Evolutionary conservation across 176 grass and related monocot species (phyloP).

Genomic region (Oryza punctata): DNA sequence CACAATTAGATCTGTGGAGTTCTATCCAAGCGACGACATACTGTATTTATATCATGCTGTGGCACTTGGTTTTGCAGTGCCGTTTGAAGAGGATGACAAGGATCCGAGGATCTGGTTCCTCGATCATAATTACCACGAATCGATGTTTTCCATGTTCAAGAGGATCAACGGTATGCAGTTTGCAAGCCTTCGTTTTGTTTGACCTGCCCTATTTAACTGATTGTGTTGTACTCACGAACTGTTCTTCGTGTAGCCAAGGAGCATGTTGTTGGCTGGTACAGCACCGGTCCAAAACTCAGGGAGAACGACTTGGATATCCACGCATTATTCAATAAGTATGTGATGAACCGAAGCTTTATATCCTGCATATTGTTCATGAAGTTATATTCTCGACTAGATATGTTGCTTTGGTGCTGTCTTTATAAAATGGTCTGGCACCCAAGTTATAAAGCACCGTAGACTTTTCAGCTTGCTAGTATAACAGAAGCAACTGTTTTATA

Average conservation of each 20-base stretch:
- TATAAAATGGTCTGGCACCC: neutral
- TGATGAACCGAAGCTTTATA: constrained; percentile 5
- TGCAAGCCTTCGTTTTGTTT: constrained; percentile 12
- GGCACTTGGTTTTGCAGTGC: constrained; percentile 57
- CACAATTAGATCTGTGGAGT: constrained; percentile 36
- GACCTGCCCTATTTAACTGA: neutral
- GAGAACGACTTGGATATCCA: constrained; percentile 96
- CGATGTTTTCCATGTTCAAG: constrained; percentile 98
- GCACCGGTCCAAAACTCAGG: constrained; percentile 93
- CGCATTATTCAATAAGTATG: constrained; percentile 86
- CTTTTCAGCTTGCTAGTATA: neutral
- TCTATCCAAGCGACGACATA: neutral
- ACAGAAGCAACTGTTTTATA: neutral
- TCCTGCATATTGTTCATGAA: neutral
- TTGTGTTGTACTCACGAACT: constrained; percentile 23
- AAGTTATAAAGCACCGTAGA: neutral
- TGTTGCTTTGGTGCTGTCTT: neutral
- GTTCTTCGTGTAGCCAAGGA: constrained; percentile 70
- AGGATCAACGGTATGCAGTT: constrained; percentile 80
- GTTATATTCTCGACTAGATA: neutral
- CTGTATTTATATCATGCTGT: neutral
- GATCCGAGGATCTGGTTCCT: constrained; percentile 98
- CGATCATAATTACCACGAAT: constrained; percentile 96
- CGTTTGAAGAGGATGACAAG: constrained; percentile 95
- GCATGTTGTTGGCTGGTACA: constrained; percentile 99